These are phyloP conservation scores for Wickerhamiella sergipiensis DNA, from an alignment of 805 yeast species.

Conservation along the genomic window DNA sequence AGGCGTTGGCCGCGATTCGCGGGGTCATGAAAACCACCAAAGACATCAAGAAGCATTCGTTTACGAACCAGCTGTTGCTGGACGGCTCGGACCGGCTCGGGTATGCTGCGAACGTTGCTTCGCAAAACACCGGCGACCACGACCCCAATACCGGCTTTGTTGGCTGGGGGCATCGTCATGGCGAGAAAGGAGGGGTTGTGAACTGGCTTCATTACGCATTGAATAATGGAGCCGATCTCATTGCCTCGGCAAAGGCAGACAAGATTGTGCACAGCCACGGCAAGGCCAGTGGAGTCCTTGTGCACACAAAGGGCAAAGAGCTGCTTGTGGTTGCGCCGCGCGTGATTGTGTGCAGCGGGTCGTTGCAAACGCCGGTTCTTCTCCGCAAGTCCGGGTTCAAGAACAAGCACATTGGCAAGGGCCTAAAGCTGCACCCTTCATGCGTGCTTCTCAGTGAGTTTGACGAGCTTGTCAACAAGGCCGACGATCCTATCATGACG, in stretches of 20 bases:
- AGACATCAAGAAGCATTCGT: conserved; percentile 32
- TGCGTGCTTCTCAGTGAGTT: conserved; percentile 30
- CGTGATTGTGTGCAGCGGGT: conserved; percentile 34
- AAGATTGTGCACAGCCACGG: conserved; percentile 30
- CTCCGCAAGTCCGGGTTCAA: conserved; percentile 36
- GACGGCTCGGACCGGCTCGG: conserved; percentile 35
- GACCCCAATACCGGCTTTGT: conserved; percentile 36
- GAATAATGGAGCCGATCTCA: conserved; percentile 32
- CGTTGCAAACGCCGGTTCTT: conserved; percentile 37
- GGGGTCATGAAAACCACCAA: conserved; percentile 35
- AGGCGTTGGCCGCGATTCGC: conserved; percentile 33
- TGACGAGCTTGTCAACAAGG: conserved; percentile 28
- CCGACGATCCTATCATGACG: conserved; percentile 36
- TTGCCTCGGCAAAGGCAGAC: conserved; percentile 33
- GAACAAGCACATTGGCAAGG: conserved; percentile 37
- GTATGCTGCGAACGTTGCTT: conserved; percentile 28
- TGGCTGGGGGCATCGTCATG: conserved; percentile 36
- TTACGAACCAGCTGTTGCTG: conserved; percentile 31
- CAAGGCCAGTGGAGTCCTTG: conserved; percentile 32
- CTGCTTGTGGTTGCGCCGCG: conserved; percentile 30
- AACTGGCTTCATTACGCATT: conserved; percentile 39
- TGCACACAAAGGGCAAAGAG: conserved; percentile 21
- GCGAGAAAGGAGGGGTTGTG: conserved; percentile 37
- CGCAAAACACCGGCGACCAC: conserved; percentile 33
- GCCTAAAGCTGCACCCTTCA: conserved; percentile 40